A percentile compares a stretch with the other conserved stretches of the same genome.
Evolutionary conservation across 345 rosid genomes (phyloP).

Genomic region (Populus davidiana): DNA sequence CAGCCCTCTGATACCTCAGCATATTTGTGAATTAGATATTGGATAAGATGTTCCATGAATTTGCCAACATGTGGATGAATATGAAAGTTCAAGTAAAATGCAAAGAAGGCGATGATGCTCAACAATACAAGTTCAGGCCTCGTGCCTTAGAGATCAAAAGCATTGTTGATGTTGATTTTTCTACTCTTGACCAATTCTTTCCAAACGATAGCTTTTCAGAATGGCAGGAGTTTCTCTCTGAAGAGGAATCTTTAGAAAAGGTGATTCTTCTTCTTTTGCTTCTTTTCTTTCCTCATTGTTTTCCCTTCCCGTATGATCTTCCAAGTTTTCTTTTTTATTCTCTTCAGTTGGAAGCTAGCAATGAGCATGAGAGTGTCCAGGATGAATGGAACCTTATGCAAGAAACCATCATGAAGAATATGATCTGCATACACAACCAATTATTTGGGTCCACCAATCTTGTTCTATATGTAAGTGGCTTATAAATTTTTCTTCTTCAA

Average conservation of each 20-base stretch:
- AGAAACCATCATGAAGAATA: conserved; percentile 45
- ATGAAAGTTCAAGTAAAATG: conserved; percentile 63
- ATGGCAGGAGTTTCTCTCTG: conserved; percentile 70
- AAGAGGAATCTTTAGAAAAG: conserved; percentile 51
- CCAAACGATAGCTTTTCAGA: conserved; percentile 59
- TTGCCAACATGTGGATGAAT: conserved; percentile 67
- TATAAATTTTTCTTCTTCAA: background rate
- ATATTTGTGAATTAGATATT: conserved; percentile 46
- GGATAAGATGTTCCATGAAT: conserved; percentile 57
- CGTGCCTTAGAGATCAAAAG: conserved; percentile 68
- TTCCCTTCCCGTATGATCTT: conserved; percentile 8
- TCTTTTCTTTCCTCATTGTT: conserved; percentile 6
- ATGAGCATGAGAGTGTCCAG: conserved; percentile 46
- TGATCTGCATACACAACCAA: conserved; percentile 62
- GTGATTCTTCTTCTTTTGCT: conserved; percentile 33
- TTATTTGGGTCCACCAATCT: conserved; percentile 82
- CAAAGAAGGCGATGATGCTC: conserved; percentile 58
- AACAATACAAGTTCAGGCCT: conserved; percentile 67
- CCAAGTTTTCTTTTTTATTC: conserved; percentile 1
- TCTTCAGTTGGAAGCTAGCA: conserved; percentile 48
- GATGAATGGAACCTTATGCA: conserved; percentile 67
- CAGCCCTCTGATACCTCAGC: conserved; percentile 22
- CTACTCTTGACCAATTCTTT: conserved; percentile 52
- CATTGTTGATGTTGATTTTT: conserved; percentile 72
- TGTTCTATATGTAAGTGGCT: conserved; percentile 52